Conservation (phyloP, 768 basidiomycete genomes). For the Lactifluus hygrophoroides region DNA sequence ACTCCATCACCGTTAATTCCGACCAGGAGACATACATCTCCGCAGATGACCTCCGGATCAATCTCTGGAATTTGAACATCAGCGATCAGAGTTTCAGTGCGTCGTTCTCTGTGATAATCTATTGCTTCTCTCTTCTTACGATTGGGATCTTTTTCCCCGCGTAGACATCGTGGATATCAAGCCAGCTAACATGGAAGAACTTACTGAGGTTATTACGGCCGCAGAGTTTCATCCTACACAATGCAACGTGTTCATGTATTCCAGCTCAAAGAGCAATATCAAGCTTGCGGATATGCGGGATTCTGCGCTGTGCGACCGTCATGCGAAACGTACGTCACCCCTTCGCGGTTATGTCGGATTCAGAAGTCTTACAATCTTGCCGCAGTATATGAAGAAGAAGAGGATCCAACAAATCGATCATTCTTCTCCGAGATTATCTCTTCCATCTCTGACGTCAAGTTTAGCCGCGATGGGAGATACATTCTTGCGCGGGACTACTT, state of each 20-base stretch:
- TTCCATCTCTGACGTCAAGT: conserved; percentile 98
- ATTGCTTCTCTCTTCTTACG: neutral
- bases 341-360: neutral
- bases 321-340: conserved; percentile 78
- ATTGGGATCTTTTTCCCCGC: neutral
- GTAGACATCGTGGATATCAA: conserved; percentile 99
- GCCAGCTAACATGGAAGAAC: conserved; percentile 98
- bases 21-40: conserved; percentile 99
- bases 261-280: conserved; percentile 98
- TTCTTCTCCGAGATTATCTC: conserved; percentile 99
- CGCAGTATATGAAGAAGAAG: conserved; percentile 96
- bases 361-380: conserved; percentile 15
- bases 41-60: conserved; percentile 96
- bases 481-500: conserved; percentile 96
- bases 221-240: conserved; percentile 97
- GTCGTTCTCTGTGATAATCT: conserved; percentile 28
- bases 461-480: conserved; percentile 94
- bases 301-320: conserved; percentile 90
- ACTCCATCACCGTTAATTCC: conserved; percentile 98
- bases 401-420: conserved; percentile 93
- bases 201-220: conserved; percentile 99
- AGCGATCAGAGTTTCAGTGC: conserved; percentile 98
- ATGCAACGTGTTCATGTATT: conserved; percentile 99
- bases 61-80: conserved; percentile 97
- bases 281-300: conserved; percentile 99